Base-by-base conservation (phyloP, 2,329 filamentous ascomycete species). In the Xylaria sp. region DNA sequence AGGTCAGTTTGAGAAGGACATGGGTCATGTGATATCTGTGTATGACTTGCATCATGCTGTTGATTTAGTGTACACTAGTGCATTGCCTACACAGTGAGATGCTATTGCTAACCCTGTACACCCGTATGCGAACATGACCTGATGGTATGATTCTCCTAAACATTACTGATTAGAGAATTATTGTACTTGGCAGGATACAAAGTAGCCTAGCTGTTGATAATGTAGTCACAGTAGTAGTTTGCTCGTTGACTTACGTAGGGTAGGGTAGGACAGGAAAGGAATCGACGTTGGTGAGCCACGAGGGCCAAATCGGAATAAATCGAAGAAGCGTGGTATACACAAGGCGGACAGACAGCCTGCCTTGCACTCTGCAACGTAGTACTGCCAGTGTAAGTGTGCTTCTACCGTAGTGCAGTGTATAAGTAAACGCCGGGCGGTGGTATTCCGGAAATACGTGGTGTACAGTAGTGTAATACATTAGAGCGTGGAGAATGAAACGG, bases 71-170 rank as follows among this genome's bases (percentile, higher is more conserved):
- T 15, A 41, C 7, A 41, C 39, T 41, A 44, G 39, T 5, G 13
- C 18, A n/a, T 15, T 2, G 28, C 28, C 8, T 46, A 60, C 6
- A 41, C 48, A 52, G 52, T 34, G 34, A 44, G 37, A 57, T 50
- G 23, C 15, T 32, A 58, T 44, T 6, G 34, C 20, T 34, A 25
- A 62, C 44, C 58, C 44, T 23, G 57, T 32, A 51, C 23, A 25
- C 23, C 23, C 2, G 39, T 41, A 56, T 66, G 64, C 64, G 61
- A 13, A 13, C 51, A 41, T 66, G 57, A n/a, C 13, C 46, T 10
- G 57, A 61, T 57, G 28, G 28, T 3, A 28, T 28, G 28, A 28
- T 28, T 28, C 32, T 44, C 51, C 8, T 41, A 48, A 20, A 10
- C 9, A 50, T 23, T 50, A 25, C 20, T 10, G 9, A 10, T 6